Base-by-base conservation (phyloP, 345 rosid genomes). In the Gossypium longicalyx region DNA sequence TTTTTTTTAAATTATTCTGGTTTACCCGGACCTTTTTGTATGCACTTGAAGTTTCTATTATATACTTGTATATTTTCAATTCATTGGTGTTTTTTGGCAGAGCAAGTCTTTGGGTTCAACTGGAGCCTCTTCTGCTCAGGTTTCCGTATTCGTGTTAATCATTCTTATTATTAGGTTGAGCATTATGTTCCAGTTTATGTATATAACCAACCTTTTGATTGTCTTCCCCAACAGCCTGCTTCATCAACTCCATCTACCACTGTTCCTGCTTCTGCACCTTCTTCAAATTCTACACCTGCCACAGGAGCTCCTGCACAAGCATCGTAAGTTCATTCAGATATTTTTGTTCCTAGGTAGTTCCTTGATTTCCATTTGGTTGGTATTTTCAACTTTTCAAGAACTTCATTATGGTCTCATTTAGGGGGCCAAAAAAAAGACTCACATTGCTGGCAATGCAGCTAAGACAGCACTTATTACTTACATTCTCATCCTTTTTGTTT, bases 81-180 rank as follows among this genome's bases (percentile, higher is more conserved):
- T 71, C 5, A 7, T 25, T 74, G 61, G 23, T 49, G 71, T 17
- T 34, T 66, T 70, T 53, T 57, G 25, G 80, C 87, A 93, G 98
- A 93, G 89, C 82, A 91, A 92, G 78, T 73, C 89, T 19, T 77
- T 76, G 43, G 81, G 91, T 71, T 83, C 94, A 43, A 77, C 85
- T 70, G 90, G 85, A 58, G 77, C 83, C 56, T 84, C 91, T 12
- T 85, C 93, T 25, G 74, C 81, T 79, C 98, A 86, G 91, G 96
- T 89, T 76, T 68, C 44, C 52, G 76, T 13, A 27, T 27, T 64
- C 23, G 53, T 72, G 70, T 8, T 56, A 22, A 56, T 56, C n/a
- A 47, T 70, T 71, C 20, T 48, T 34, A 38, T 25, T 76, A 11
- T 43, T 34, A 77, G 13, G 45, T 52, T 52, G 67, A 22, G 29